These are phyloP conservation scores for Scalesia atractyloides DNA, from an alignment of 129 eudicot genomes.

Conservation along the genomic window DNA sequence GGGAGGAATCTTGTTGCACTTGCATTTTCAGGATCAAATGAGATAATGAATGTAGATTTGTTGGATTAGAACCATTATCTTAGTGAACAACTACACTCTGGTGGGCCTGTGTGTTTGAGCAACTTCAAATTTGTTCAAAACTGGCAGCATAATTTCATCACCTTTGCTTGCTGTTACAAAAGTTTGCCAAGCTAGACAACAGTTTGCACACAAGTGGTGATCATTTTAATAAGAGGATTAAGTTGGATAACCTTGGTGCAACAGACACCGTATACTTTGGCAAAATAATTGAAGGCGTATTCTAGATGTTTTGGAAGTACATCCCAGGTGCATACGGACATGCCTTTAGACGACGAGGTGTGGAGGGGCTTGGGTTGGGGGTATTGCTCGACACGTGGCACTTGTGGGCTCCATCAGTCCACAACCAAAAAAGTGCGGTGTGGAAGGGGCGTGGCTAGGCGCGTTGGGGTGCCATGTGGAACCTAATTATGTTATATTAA, in stretches of 20 bases:
- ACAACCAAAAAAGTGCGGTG: too few relatives aligned
- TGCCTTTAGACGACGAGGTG: background rate
- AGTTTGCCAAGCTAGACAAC: conserved; percentile 13
- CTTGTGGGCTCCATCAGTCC: too few relatives aligned
- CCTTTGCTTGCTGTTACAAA: conserved; percentile 13
- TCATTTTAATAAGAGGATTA: conserved; percentile 2
- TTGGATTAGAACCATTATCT: conserved; percentile 34
- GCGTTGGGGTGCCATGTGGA: too few relatives aligned
- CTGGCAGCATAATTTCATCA: conserved; percentile 6
- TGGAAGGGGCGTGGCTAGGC: too few relatives aligned
- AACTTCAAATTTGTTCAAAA: background rate
- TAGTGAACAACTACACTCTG: conserved; percentile 25
- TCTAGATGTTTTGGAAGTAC: conserved; percentile 20
- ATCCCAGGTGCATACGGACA: background rate
- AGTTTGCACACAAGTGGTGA: conserved; percentile 31
- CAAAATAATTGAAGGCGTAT: conserved; percentile 27
- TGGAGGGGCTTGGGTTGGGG: too few relatives aligned
- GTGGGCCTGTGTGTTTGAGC: conserved; percentile 40
- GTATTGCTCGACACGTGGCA: too few relatives aligned
- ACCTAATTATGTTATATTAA: too few relatives aligned
- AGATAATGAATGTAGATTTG: conserved; percentile 21
- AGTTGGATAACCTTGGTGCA: conserved; percentile 23
- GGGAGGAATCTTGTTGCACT: conserved; percentile 35
- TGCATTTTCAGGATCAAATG: conserved; percentile 25
- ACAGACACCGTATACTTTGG: conserved; percentile 10